Conservation (phyloP, 495 filamentous ascomycete species). For the Podospora pseudocomata region DNA sequence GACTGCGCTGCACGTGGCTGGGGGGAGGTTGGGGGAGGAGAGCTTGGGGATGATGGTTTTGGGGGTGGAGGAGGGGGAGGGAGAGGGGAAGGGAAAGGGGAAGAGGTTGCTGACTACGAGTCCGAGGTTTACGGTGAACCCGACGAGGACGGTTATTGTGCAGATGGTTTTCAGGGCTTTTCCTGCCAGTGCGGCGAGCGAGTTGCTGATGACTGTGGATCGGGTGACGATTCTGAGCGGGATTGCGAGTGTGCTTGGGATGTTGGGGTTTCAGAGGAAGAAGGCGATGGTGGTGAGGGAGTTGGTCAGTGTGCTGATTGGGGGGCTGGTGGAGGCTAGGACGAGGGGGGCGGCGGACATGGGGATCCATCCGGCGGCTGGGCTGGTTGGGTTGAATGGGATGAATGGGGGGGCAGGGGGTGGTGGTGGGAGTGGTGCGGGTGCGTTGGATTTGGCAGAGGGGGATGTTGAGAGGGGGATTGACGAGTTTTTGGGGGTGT, state of each 20-base stretch:
- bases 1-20: constrained; percentile 62
- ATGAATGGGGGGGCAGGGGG: constrained; percentile 39
- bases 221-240: constrained; percentile 74
- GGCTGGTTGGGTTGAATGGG: constrained; percentile 60
- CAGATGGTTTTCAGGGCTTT: constrained; percentile 68
- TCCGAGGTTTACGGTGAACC: constrained; percentile 47
- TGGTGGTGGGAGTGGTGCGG: constrained; percentile 34
- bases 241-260: constrained; percentile 74
- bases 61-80: constrained; percentile 25
- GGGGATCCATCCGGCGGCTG: constrained; percentile 90
- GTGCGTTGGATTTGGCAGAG: constrained; percentile 67
- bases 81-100: constrained; percentile 7
- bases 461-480: constrained; percentile 75
- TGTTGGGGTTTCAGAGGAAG: constrained; percentile 74
- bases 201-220: constrained; percentile 65
- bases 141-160: constrained; percentile 63
- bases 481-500: constrained; percentile 45
- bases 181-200: constrained; percentile 56
- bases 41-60: constrained; percentile 64
- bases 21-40: constrained; percentile 64
- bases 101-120: constrained; percentile 36
- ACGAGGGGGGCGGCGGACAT: constrained; percentile 91
- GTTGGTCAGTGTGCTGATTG: constrained; percentile 74
- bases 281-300: constrained; percentile 84
- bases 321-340: constrained; percentile 83